Base-by-base conservation (phyloP, 140 eudicot genomes). In the Flaveria floridana region DNA sequence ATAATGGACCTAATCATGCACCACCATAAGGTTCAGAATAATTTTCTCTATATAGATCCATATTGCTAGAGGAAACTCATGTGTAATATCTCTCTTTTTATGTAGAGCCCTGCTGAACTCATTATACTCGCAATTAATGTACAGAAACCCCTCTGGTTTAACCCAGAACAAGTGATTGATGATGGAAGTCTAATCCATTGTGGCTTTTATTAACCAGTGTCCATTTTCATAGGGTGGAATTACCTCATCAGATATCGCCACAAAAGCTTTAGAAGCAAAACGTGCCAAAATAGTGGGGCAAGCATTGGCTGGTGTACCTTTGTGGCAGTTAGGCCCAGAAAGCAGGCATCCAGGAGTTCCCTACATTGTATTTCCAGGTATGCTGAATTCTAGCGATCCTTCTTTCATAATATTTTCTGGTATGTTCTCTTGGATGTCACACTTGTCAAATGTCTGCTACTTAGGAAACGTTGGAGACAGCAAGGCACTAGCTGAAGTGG, bases 281-380 rank as follows among this genome's bases (percentile, higher is more conserved):
- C 89, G 89, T 83, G 99, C 99, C 30, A 88, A 76, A 84, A 78
- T 94, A 77, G 89, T 84, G 21, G 99, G 99, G 68, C 99, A 94
- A 82, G 99, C 99, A 67, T 71, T 94, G 62, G 87, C 96, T 76
- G 99, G 99, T 77, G 96, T 94, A 57, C 99, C 99, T 48, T 84
- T 91, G 76, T 94, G 99, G 97, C 95, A 91, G 84, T 84, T 94
- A 78, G 96, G 97, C 59, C 85, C 87, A 15, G 99, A 94, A 85
- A 94, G 96, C 79, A 88, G 90, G 81, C 97, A 91, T 78, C 99
- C 99, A 30, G 92, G 94, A 42, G 89, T 90, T 50, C 99, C 97
- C 11, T 94, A 94, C 79, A 88, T 91, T 72, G 97, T 94, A 69
- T 94, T 94, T 80, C 99, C 99, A 63, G 99, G 99, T 94, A 79